Conservation (phyloP, 129 eudicot species). For the Gnaphalium uliginosum region DNA sequence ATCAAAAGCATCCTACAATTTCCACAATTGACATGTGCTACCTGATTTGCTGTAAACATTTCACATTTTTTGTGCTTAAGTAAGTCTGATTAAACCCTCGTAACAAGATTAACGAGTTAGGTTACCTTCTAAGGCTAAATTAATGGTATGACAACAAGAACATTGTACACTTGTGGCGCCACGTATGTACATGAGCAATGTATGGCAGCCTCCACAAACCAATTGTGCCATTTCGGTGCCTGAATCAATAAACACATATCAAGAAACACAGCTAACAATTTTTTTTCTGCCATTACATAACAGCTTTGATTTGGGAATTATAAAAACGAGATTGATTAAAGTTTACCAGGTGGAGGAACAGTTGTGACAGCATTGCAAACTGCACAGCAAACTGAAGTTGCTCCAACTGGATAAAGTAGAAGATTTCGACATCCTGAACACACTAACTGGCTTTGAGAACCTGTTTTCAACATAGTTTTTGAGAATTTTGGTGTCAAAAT, state of each 20-base stretch:
- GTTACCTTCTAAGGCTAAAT: slow-evolving; percentile 71
- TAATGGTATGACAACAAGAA: slow-evolving; percentile 75
- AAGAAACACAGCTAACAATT: not conserved
- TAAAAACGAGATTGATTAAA: not conserved
- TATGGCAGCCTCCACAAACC: slow-evolving; percentile 86
- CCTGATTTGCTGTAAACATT: slow-evolving; percentile 66
- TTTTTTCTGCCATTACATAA: not conserved
- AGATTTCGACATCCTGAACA: slow-evolving; percentile 80
- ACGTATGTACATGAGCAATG: slow-evolving; percentile 73
- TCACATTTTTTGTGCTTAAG: slow-evolving; percentile 1
- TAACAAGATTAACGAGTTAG: slow-evolving; percentile 5
- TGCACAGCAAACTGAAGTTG: slow-evolving; percentile 79
- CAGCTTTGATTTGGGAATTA: not conserved
- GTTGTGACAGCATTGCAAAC: slow-evolving; percentile 81
- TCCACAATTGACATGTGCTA: slow-evolving; percentile 87
- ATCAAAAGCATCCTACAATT: slow-evolving; percentile 75
- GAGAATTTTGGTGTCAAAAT: not conserved
- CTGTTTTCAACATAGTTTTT: slow-evolving; percentile 37
- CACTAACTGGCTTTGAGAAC: slow-evolving; percentile 72
- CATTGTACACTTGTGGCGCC: slow-evolving; percentile 85
- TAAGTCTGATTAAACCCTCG: not conserved
- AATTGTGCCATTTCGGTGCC: slow-evolving; percentile 90
- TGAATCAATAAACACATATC: slow-evolving; percentile 18
- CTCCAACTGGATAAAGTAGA: slow-evolving; percentile 67
- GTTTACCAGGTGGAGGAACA: slow-evolving; percentile 80